A percentile compares a stretch with the other conserved stretches of the same genome.
These are phyloP conservation scores for Pythium scleroteichum DNA, from an alignment of 352 stramenopile species.

Conservation along the genomic window DNA sequence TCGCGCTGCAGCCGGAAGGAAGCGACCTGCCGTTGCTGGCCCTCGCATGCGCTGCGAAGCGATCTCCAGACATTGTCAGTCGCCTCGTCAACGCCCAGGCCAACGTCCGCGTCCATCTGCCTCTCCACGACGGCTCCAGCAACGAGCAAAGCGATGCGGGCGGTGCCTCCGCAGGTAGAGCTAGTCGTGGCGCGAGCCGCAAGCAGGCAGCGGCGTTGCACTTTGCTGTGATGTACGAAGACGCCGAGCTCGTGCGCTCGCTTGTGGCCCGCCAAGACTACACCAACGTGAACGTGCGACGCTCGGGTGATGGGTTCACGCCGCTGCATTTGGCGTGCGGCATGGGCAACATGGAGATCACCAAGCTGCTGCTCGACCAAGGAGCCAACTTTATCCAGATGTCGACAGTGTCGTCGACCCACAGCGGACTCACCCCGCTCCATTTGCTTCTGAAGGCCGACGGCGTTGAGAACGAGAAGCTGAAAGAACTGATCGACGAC, in stretches of 20 bases:
- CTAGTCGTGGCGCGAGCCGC: not conserved
- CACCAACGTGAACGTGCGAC: slow-evolving; percentile 58
- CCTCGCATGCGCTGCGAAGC: slow-evolving; percentile 52
- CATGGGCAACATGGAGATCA: slow-evolving; percentile 49
- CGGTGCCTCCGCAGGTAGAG: not conserved
- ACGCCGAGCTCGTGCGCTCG: slow-evolving; percentile 36
- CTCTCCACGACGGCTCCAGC: slow-evolving; percentile 34
- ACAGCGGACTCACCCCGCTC: slow-evolving; percentile 46
- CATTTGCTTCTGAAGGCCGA: slow-evolving; percentile 57
- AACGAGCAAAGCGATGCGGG: slow-evolving; percentile 15
- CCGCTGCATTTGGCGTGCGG: slow-evolving; percentile 67
- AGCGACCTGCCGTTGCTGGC: slow-evolving; percentile 58
- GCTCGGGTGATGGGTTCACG: slow-evolving; percentile 64
- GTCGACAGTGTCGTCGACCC: slow-evolving; percentile 42
- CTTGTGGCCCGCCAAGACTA: slow-evolving; percentile 36
- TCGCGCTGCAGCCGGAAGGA: slow-evolving; percentile 45
- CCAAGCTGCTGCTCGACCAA: slow-evolving; percentile 49
- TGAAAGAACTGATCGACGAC: slow-evolving; percentile 43
- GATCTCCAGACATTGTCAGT: slow-evolving; percentile 42
- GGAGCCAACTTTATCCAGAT: slow-evolving; percentile 52
- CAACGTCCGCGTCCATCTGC: slow-evolving; percentile 64
- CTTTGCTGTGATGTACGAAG: slow-evolving; percentile 69
- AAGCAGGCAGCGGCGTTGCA: slow-evolving; percentile 63
- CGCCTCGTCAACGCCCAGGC: slow-evolving; percentile 47
- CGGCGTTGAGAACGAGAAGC: slow-evolving; percentile 40